Evolutionary conservation across 2,329 filamentous ascomycete species (phyloP), one percentile per base, ranked within the genome.

Genomic region (Endocalyx cinctus): DNA sequence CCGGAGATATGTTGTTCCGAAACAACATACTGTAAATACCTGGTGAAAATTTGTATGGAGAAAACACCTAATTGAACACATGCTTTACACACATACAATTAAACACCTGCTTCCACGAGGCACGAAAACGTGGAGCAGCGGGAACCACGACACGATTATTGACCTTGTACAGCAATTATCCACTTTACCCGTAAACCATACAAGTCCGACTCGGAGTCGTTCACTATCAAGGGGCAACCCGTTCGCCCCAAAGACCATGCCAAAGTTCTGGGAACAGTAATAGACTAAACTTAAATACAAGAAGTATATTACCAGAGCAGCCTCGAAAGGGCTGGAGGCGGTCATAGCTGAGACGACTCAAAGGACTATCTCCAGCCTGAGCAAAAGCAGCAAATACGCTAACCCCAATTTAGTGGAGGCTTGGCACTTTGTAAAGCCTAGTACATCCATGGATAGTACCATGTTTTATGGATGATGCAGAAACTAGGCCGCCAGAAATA

Each of bases 111-210:
- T 63, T 4, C 56, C 48, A 25, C 31, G 49, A 38, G 56, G 54
- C 2, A 62, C 48, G 18, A 62, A 61, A 38, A 62, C 46, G 41
- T 61, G 42, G 57, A 33, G 58, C 13, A 37, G 46, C 10, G 31
- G 45, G 12, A 39, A 44, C 5, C 17, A 40, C 16, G 29, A 32
- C 19, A 41, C 39, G 4, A 57, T 41, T 4, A 52, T 58, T 23
- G 40, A 57, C 35, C 30, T 57, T 10, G 39, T 49, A 10, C 44
- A 55, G 3, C 20, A 8, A 23, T 23, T n/a, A 23, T 23, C 8
- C 20, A 23, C 20, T 23, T 23, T 23, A 23, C 20, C 20, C 20
- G 20, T n/a, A 23, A 23, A 23, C n/a, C 20, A n/a, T 23, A 23
- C 20, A 23, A 23, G n/a, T 8, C 20, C 20, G 20, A 23, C 20